A percentile compares a stretch with the other conserved stretches of the same genome.
Conservation (phyloP, 2,329 filamentous ascomycete genomes). For the Fusarium circinatum region DNA sequence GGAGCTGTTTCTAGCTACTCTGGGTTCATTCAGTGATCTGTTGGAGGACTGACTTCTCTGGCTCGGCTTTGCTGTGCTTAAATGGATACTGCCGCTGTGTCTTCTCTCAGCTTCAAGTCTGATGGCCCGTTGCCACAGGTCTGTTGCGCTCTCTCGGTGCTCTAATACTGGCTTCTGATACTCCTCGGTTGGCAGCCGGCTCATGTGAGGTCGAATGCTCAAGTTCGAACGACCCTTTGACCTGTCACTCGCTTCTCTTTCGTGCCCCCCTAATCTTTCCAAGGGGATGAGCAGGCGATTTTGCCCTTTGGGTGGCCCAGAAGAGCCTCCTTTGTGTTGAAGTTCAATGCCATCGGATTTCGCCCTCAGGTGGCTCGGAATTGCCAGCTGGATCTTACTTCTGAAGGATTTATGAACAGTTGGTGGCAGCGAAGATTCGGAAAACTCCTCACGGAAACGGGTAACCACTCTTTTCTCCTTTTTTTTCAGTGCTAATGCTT, state of each 20-base stretch:
- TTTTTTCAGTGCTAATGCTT: constrained; percentile 47
- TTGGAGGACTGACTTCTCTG: not conserved
- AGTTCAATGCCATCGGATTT: constrained; percentile 10
- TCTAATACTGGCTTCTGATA: constrained; percentile 16
- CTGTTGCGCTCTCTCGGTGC: constrained; percentile 38
- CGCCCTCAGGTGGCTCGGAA: constrained; percentile 46
- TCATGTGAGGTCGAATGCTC: constrained; percentile 28
- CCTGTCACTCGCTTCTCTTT: constrained; percentile 7
- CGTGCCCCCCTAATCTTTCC: not conserved
- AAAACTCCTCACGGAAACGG: constrained; percentile 56
- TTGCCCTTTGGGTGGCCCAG: not conserved
- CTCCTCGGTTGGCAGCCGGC: constrained; percentile 8
- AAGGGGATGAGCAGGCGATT: not conserved
- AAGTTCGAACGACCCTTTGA: constrained; percentile 30
- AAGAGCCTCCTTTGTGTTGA: not conserved
- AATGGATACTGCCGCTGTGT: constrained; percentile 13
- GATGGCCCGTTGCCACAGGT: constrained; percentile 44
- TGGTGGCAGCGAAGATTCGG: constrained; percentile 2
- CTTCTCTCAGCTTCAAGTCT: constrained; percentile 39
- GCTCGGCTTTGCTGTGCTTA: constrained; percentile 1
- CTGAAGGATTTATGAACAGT: constrained; percentile 46
- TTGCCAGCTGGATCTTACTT: constrained; percentile 49
- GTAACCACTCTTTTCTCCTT: constrained; percentile 47
- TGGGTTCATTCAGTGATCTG: not conserved
- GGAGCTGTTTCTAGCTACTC: not conserved